These are phyloP conservation scores for Suhomyces panamericanus DNA, from an alignment of 1,139 yeast species.

Conservation along the genomic window DNA sequence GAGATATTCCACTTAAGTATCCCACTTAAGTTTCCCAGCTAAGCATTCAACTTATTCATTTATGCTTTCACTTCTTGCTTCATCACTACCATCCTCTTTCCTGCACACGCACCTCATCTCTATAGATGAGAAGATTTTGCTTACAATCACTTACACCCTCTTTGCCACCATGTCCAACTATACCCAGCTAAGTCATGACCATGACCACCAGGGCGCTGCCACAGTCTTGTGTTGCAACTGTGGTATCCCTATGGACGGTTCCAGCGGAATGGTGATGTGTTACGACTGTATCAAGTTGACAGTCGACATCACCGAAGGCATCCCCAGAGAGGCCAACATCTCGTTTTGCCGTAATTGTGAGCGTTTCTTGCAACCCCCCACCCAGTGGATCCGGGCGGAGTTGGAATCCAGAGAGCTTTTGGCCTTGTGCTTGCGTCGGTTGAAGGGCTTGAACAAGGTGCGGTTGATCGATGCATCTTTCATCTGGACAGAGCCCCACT, in stretches of 20 bases:
- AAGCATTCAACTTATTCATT: no score
- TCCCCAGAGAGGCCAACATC: constrained; percentile 90
- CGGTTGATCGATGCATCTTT: constrained; percentile 91
- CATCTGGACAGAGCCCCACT: constrained; percentile 99
- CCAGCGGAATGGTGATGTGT: constrained; percentile 92
- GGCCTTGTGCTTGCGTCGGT: constrained; percentile 84
- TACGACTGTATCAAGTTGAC: constrained; percentile 94
- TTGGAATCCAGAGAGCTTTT: constrained; percentile 89
- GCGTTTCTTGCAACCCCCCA: constrained; percentile 91
- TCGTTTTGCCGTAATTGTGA: constrained; percentile 98
- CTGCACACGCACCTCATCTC: neutral
- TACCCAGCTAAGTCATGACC: constrained; percentile 41
- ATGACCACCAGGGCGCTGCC: constrained; percentile 47
- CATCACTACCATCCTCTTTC: neutral
- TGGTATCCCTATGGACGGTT: constrained; percentile 98
- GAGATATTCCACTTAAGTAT: no score
- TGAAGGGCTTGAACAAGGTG: constrained; percentile 85
- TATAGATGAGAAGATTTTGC: constrained; percentile 6
- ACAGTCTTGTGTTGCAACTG: constrained; percentile 97
- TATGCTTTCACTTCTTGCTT: no score
- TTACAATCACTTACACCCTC: constrained; percentile 1
- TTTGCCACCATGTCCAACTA: constrained; percentile 46
- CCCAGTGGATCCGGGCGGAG: constrained; percentile 88
- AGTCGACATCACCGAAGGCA: constrained; percentile 92
- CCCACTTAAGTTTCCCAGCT: no score